Conservation (phyloP, 163 green algal genomes). For the Prototheca wickerhamii region DNA sequence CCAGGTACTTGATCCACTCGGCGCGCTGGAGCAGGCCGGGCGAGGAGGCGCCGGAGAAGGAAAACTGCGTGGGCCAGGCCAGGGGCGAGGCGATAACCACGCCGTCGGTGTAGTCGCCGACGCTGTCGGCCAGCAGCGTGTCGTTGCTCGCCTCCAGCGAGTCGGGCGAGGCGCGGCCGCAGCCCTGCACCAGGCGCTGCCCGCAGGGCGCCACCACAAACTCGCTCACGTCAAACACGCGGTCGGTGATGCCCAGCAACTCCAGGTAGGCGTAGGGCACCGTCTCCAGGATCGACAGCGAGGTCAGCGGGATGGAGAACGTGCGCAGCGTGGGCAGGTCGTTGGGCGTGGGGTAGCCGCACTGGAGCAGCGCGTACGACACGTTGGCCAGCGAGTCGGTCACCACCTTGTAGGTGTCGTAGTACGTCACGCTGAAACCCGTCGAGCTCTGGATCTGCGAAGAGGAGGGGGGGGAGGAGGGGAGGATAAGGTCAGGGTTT, state of each 20-base stretch:
- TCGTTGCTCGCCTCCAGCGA: conserved; percentile 6
- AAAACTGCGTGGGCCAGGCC: conserved; percentile 13
- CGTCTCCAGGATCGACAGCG: conserved; percentile 46
- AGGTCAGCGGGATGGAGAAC: conserved; percentile 48
- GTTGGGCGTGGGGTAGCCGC: conserved; percentile 28
- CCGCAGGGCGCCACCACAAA: conserved; percentile 52
- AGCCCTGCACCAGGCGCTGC: conserved; percentile 36
- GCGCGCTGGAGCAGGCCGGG: conserved; percentile 59
- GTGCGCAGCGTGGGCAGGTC: conserved; percentile 14
- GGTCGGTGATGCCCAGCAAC: conserved; percentile 47
- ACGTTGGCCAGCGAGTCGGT: conserved; percentile 46
- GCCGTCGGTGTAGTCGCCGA: conserved; percentile 22
- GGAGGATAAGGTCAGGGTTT: neutral
- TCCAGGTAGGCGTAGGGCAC: conserved; percentile 56
- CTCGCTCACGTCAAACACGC: conserved; percentile 44
- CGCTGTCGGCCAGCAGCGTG: conserved; percentile 9
- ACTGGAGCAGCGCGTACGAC: conserved; percentile 76
- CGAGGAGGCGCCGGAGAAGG: conserved; percentile 22
- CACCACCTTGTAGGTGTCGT: conserved; percentile 67
- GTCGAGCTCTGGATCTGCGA: conserved; percentile 45
- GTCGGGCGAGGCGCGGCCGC: conserved; percentile 15
- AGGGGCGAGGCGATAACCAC: conserved; percentile 13
- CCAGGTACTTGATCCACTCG: conserved; percentile 88
- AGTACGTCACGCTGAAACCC: conserved; percentile 64
- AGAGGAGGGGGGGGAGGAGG: neutral